Conservation (phyloP, 352 stramenopile species). For the Elongisporangium senticosum region DNA sequence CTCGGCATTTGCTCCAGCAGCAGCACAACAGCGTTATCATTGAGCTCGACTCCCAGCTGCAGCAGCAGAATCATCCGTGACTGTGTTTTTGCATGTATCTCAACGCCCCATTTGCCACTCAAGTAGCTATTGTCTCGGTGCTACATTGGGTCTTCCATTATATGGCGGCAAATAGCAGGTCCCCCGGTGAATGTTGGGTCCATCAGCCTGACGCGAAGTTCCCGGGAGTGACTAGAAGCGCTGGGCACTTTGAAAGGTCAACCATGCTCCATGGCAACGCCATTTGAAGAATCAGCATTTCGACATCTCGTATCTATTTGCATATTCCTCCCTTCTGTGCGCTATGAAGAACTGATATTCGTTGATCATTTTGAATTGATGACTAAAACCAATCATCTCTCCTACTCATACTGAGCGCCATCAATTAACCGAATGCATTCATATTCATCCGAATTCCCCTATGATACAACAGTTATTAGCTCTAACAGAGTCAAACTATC, state of each 20-base stretch:
- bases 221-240: constrained; percentile 56
- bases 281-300: constrained; percentile 78
- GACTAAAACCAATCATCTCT: constrained; percentile 54
- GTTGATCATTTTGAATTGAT: constrained; percentile 22
- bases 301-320: constrained; percentile 32
- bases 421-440: constrained; percentile 4
- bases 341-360: constrained; percentile 36
- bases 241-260: constrained; percentile 67
- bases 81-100: constrained; percentile 6
- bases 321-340: constrained; percentile 8
- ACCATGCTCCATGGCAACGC: constrained; percentile 56
- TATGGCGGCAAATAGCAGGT: constrained; percentile 54
- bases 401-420: constrained; percentile 69
- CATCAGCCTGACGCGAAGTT: constrained; percentile 73
- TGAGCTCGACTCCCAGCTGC: no score
- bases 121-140: constrained; percentile 40
- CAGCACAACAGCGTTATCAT: not conserved
- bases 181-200: constrained; percentile 70
- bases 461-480: constrained; percentile 88
- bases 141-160: constrained; percentile 65
- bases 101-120: constrained; percentile 61
- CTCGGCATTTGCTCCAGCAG: not conserved
- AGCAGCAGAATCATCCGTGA: no score
- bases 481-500: constrained; percentile 83
- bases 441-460: constrained; percentile 15